Conservation (phyloP, 1,284 basidiomycete species). For the Sanghuangporus baumii region DNA sequence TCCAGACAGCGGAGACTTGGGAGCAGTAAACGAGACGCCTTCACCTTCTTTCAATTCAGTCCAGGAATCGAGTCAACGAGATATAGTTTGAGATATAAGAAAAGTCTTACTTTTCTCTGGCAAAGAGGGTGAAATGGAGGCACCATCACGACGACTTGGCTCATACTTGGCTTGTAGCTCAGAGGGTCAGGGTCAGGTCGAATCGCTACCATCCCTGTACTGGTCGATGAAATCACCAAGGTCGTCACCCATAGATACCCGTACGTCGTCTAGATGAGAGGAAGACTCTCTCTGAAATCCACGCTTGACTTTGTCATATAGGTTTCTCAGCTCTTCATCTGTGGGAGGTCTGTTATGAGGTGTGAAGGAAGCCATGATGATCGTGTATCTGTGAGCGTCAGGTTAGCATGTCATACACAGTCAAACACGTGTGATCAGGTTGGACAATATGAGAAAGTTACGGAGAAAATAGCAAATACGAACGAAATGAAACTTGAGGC, state of each 20-base stretch:
- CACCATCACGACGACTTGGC: background rate
- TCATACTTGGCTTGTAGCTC: constrained; percentile 13
- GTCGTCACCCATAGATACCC: constrained; percentile 18
- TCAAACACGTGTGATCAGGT: no score
- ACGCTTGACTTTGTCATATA: constrained; percentile 69
- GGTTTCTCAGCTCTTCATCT: constrained; percentile 62
- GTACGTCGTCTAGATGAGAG: constrained; percentile 18
- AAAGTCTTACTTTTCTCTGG: constrained; percentile 12
- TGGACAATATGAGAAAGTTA: no score
- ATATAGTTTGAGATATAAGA: background rate
- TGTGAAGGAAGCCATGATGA: constrained; percentile 26
- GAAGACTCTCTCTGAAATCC: constrained; percentile 46
- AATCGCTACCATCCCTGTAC: constrained; percentile 16
- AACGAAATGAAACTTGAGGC: no score
- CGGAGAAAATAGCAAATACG: no score
- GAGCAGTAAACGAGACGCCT: constrained; percentile 19
- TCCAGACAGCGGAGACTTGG: constrained; percentile 29
- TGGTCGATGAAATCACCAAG: constrained; percentile 13
- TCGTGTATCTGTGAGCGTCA: constrained; percentile 1
- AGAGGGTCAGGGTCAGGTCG: constrained; percentile 16
- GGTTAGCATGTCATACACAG: no score
- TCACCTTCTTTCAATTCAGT: background rate
- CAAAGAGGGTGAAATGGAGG: background rate
- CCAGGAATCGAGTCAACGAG: background rate
- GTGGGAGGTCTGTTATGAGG: constrained; percentile 31